Evolutionary conservation across 2,329 filamentous ascomycete species (phyloP), one percentile per base, ranked within the genome.

Genomic region (Diaporthe aspalathi): DNA sequence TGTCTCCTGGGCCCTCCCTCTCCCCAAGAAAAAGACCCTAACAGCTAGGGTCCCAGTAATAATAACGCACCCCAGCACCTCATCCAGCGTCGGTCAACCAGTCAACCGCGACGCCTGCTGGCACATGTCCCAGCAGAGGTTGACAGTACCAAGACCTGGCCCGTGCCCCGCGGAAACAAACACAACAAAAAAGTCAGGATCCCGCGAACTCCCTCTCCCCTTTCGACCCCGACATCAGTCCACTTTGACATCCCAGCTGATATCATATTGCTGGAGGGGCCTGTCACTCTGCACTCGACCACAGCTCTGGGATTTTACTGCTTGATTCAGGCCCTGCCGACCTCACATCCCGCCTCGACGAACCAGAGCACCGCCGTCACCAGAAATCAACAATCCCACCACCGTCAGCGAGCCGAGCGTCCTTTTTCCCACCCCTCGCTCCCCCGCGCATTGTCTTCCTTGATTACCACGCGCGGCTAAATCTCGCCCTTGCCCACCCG

Each of bases 181-280:
- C 67, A 68, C 67, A 68, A 60, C 67, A 68, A 60, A 68, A 60
- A 68, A 60, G 56, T 60, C 67, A 22, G 53, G 67, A 60, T 60
- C 54, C 67, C 67, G 53, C 45, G 60, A 60, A 60, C 53, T 60
- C 56, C 53, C 67, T 57, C 67, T 68, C 56, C 67, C 67, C 54
- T 60, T 40, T 60, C 67, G 53, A 60, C 43, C 67, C 67, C 43
- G 56, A 50, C 53, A 35, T 38, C 53, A 68, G 53, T 60, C 67
- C 67, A 68, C 67, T 27, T 32, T 50, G 67, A 47, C 27, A 50
- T 68, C 53, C 43, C 45, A 60, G 53, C 67, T 68, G 45, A 68
- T 68, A 60, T 68, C 67, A 68, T 60, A 50, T 65, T 65, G 50
- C 60, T 65, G 60, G 60, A 65, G 45, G 60, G 60, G 60, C 60